phyloP scores from a whole-genome alignment of 306 rosid species.

The Cyclanthera cordifolia region DNA sequence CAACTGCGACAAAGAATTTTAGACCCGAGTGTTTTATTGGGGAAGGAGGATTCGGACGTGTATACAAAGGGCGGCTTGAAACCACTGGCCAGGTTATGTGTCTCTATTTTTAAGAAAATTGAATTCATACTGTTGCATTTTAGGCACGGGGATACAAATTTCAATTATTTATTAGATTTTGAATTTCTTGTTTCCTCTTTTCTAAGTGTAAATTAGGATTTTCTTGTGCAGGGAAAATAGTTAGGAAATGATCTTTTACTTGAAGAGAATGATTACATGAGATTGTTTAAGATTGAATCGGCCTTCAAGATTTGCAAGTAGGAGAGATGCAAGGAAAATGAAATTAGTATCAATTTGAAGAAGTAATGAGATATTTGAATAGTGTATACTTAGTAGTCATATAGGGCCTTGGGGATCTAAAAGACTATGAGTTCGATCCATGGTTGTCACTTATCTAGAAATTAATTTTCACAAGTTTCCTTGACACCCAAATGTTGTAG shows the following conservation, averaged over 20 bases:
- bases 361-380: not conserved
- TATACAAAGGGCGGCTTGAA: conserved; percentile 75
- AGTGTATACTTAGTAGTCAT: no score
- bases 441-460: no score
- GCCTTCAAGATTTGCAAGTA: not conserved
- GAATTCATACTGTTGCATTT: not conserved
- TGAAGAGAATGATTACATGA: no score
- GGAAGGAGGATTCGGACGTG: conserved; percentile 95
- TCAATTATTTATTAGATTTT: not conserved
- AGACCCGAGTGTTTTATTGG: conserved; percentile 73
- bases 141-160: not conserved
- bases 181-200: not conserved
- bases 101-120: not conserved
- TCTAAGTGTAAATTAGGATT: not conserved
- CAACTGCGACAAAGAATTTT: conserved; percentile 63
- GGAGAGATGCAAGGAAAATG: not conserved
- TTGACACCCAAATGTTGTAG: no score
- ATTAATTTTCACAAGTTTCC: no score
- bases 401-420: no score
- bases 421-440: no score
- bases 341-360: not conserved
- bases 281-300: not conserved
- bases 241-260: not conserved
- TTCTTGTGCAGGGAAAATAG: not conserved
- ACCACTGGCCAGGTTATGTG: conserved; percentile 63